Evolutionary conservation across 441 rosid species (phyloP), one percentile per base, ranked within the genome.

Genomic region (Francoa sonchifolia): DNA sequence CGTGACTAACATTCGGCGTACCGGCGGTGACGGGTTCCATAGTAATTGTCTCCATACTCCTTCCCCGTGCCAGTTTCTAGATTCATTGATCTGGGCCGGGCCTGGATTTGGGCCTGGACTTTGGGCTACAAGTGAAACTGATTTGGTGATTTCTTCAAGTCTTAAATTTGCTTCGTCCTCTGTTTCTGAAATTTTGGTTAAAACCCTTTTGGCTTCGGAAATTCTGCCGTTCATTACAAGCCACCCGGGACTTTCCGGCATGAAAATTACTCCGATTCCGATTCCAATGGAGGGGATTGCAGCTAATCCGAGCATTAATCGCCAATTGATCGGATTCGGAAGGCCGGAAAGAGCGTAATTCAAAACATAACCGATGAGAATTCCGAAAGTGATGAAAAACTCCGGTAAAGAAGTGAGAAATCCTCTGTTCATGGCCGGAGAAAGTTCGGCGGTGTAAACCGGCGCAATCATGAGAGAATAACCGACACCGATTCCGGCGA

Each of bases 161-260:
- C 78, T 63, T 12, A 43, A 8, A 8, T 68, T 64, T 2, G 74
- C 86, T 58, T 71, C 88, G 21, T 59, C 58, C 16, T 6, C 5
- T 8, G 41, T 20, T 27, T 46, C 57, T 0, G 80, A 66, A 6
- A 61, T 31, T 58, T 53, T 72, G 9, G 57, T 15, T 45, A 73
- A 51, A 12, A 73, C 76, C 58, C 41, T 13, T 48, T 37, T 73
- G 0, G 83, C 83, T 20, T 63, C 73, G 1, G 12, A 62, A 0
- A 44, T 12, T 43, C 58, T 56, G 3, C 74, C 72, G 48, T 62
- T 45, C 57, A 67, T 58, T 16, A 71, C 72, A 3, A 75, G 76
- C 80, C 83, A 79, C 8, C 78, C 67, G 0, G 88, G 83, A 0
- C 78, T 70, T 47, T 75, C 88, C 0, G 88, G 83, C 78, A 75